Evolutionary conservation across 208 protist species (phyloP), one percentile per base, ranked within the genome.

Genomic region (Leishmania braziliensis): DNA sequence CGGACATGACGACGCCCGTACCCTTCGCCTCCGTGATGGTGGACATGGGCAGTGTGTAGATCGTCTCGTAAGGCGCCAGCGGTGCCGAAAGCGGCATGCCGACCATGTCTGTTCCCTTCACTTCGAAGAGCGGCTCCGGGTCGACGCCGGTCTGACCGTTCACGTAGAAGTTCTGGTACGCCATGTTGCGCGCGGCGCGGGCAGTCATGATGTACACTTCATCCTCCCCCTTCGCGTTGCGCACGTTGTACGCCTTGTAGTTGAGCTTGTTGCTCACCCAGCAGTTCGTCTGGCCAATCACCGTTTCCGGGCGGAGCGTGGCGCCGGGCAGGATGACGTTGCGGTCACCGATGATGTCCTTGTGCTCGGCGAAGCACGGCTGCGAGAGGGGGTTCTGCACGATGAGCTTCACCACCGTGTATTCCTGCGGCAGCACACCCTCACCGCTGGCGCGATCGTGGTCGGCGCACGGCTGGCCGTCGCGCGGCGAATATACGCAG

Each of bases 281-380:
- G 93, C 98, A 99, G 91, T 99, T 99, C 63, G 99, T 99, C 90
- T 99, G 99, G 18, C 95, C 96, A 85, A 97, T 97, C 95, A 99
- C 99, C 48, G 99, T 99, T 92, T 99, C 99, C 43, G 99, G 98
- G 48, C 99, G 93, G 4, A 99, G 95, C n/a, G 99, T 99, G 14
- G 98, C 99, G 46, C 98, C 96, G 10, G 98, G 95, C 10, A 99
- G 87, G 84, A 98, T 98, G n/a, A 99, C 95, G 36, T 72, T 54
- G 68, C 92, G 89, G 76, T 90, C 82, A 54, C 86, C 88, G 73
- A 95, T 92, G 82, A 95, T 66, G 43, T 92, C 86, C 77, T 83
- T 90, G 80, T 95, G 92, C 12, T 81, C 77, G 36, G 76, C 68
- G 43, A 99, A 92, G 46, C 75, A 89, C 8, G 77, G 75, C 46